phyloP scores from a whole-genome alignment of 139 green algal genomes.

The Haematococcus lacustris region DNA sequence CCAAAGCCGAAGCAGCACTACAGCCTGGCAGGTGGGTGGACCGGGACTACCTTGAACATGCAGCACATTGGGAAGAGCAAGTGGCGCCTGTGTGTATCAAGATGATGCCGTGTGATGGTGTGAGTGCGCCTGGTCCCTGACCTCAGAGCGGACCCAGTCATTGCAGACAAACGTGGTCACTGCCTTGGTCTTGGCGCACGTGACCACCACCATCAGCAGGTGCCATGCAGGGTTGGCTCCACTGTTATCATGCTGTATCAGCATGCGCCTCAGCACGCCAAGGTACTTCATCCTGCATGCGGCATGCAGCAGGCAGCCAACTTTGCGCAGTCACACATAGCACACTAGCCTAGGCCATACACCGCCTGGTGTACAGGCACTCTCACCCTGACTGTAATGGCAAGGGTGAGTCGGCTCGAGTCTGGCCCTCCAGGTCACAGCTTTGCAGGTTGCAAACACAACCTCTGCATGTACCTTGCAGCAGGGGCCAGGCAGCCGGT shows the following conservation, averaged over 20 bases:
- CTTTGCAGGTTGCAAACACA: no score
- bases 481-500: no score
- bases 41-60: no score
- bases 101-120: neutral
- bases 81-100: no score
- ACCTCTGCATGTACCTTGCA: no score
- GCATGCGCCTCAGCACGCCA: conserved; percentile 23
- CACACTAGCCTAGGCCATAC: no score
- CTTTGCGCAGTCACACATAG: neutral
- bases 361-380: neutral
- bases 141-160: conserved; percentile 16
- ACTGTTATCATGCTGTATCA: conserved; percentile 43
- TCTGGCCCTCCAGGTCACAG: no score
- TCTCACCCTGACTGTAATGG: no score
- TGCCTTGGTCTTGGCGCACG: conserved; percentile 14
- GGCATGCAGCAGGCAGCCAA: neutral
- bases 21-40: no score
- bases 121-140: neutral
- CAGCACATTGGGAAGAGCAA: no score
- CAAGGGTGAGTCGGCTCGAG: no score
- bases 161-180: conserved; percentile 19
- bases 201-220: conserved; percentile 41
- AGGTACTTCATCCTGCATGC: conserved; percentile 14
- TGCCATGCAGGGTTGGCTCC: conserved; percentile 41
- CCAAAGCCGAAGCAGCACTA: no score